A percentile compares a stretch with the other conserved stretches of the same genome.
Conservation (phyloP, 441 rosid species). For the Pelargonium australe region DNA sequence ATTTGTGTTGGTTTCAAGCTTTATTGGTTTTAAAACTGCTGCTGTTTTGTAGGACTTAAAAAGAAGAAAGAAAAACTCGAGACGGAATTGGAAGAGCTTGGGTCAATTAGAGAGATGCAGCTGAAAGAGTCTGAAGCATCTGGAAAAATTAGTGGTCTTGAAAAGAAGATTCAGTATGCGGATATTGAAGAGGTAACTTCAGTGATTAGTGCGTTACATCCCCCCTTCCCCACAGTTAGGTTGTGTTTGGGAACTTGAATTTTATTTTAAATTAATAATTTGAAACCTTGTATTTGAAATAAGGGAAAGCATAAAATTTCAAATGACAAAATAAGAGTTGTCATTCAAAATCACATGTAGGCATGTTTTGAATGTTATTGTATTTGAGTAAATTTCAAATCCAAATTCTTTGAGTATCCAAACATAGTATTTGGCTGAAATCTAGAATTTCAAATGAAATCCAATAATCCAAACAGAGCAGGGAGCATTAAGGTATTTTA, state of each 20-base stretch:
- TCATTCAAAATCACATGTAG: too few relatives aligned
- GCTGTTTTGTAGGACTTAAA: slow-evolving; percentile 50
- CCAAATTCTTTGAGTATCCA: too few relatives aligned
- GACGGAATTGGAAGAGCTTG: slow-evolving; percentile 75
- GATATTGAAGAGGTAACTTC: slow-evolving; percentile 81
- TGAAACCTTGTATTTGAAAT: too few relatives aligned
- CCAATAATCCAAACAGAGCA: too few relatives aligned
- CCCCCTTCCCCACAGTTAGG: not conserved
- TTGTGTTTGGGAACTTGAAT: too few relatives aligned
- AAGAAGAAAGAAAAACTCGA: slow-evolving; percentile 75
- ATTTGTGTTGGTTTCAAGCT: slow-evolving; percentile 11
- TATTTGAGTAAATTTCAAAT: too few relatives aligned
- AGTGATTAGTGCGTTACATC: not conserved
- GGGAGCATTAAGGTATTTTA: not conserved
- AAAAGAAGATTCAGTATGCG: slow-evolving; percentile 94
- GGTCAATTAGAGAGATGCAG: slow-evolving; percentile 94
- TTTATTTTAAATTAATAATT: too few relatives aligned
- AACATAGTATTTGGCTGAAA: too few relatives aligned
- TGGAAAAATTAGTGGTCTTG: slow-evolving; percentile 94
- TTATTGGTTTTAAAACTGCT: slow-evolving; percentile 23
- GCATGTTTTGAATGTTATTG: too few relatives aligned
- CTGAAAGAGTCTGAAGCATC: slow-evolving; percentile 87
- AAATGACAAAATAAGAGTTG: too few relatives aligned
- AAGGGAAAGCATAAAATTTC: too few relatives aligned
- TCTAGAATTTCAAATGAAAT: too few relatives aligned